These are phyloP conservation scores for Hypoxylon cercidicola DNA, from an alignment of 495 filamentous ascomycete species.

Conservation along the genomic window DNA sequence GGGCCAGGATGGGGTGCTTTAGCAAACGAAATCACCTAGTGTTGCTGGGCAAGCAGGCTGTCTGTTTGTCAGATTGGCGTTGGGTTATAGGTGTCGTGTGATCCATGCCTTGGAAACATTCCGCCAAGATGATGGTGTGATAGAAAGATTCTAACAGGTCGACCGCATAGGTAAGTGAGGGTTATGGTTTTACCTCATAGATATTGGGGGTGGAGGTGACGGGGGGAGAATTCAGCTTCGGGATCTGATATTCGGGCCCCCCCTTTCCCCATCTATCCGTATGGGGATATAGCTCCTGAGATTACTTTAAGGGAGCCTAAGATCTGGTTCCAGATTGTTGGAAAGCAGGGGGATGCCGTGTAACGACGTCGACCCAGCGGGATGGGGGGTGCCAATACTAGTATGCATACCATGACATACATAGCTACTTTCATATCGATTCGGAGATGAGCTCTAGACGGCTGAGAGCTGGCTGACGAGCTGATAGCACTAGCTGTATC, in stretches of 20 bases:
- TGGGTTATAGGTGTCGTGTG: constrained; percentile 3
- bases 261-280: neutral
- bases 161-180: neutral
- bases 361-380: constrained; percentile 1
- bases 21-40: neutral
- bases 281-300: neutral
- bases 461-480: constrained; percentile 27
- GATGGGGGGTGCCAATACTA: constrained; percentile 1
- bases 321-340: constrained; percentile 32
- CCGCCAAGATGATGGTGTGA: constrained; percentile 11
- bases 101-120: constrained; percentile 4
- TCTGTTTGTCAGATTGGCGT: constrained; percentile 5
- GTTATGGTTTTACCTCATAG: constrained; percentile 29
- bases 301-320: constrained; percentile 8
- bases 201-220: neutral
- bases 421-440: constrained; percentile 5
- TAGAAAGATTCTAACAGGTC: neutral
- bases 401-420: constrained; percentile 11
- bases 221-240: constrained; percentile 11
- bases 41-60: neutral
- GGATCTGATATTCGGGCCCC: constrained; percentile 2
- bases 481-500: constrained; percentile 21
- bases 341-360: constrained; percentile 18
- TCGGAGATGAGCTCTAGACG: neutral
- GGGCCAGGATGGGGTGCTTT: neutral